Conservation (phyloP, 1,284 basidiomycete species). For the Cryptococcus sp. region DNA sequence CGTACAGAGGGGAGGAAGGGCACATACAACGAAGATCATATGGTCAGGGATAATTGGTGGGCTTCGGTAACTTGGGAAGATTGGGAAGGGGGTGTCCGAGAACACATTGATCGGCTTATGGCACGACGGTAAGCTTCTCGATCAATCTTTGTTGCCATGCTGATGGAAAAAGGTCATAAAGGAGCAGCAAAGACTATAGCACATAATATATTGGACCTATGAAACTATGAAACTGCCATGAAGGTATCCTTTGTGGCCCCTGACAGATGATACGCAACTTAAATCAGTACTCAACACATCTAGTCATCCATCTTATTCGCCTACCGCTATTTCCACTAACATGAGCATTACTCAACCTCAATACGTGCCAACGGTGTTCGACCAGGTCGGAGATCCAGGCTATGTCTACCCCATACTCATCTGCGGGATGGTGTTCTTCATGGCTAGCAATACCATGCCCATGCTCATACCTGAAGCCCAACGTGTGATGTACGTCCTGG, state of each 20-base stretch:
- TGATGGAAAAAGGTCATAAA: too few relatives aligned
- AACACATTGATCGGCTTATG: constrained; percentile 24
- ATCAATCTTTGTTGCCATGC: too few relatives aligned
- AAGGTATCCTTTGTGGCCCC: too few relatives aligned
- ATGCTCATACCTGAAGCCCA: constrained; percentile 23
- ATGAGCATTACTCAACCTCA: too few relatives aligned
- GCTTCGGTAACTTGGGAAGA: constrained; percentile 37
- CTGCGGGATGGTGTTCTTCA: constrained; percentile 33
- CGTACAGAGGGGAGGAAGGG: constrained; percentile 24
- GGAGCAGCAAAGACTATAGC: too few relatives aligned
- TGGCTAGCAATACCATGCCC: constrained; percentile 29
- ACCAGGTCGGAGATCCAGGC: constrained; percentile 10
- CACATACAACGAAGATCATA: constrained; percentile 17
- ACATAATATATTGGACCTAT: too few relatives aligned
- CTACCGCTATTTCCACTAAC: too few relatives aligned
- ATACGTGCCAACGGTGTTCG: background rate
- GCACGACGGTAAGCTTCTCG: constrained; percentile 1
- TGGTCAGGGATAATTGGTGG: constrained; percentile 33
- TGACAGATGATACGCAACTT: too few relatives aligned
- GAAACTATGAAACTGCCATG: too few relatives aligned
- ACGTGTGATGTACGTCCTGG: constrained; percentile 16
- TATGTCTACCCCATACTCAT: constrained; percentile 33
- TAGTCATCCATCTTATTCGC: too few relatives aligned
- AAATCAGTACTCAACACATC: too few relatives aligned
- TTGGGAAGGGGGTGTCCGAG: constrained; percentile 37